These are phyloP conservation scores for Podaxis sp. DNA, from an alignment of 768 basidiomycete genomes.

Conservation along the genomic window DNA sequence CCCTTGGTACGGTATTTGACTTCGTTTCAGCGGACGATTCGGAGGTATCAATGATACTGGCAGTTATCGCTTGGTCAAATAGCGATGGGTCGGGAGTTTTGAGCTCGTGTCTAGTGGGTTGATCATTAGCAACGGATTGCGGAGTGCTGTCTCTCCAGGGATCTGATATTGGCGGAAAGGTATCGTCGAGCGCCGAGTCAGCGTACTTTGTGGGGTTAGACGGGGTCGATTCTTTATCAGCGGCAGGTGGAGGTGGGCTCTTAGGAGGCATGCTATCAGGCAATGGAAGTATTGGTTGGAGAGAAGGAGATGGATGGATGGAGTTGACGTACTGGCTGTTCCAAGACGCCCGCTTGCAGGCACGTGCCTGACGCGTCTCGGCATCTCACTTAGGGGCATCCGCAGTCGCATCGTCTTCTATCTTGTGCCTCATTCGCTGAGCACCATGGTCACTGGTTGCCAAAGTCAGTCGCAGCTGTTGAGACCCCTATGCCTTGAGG, in stretches of 20 bases:
- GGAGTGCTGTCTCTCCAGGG: slow-evolving; percentile 36
- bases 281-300: slow-evolving; percentile 4
- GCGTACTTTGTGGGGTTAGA: background rate
- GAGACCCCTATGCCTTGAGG: too few relatives aligned
- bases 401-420: background rate
- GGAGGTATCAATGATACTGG: slow-evolving; percentile 32
- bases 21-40: slow-evolving; percentile 21
- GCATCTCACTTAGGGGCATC: background rate
- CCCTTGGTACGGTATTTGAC: slow-evolving; percentile 26
- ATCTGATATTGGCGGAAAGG: slow-evolving; percentile 33
- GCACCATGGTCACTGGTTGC: background rate
- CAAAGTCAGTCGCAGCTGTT: too few relatives aligned
- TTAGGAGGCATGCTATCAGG: background rate
- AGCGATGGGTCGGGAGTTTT: slow-evolving; percentile 44
- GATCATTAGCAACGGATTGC: slow-evolving; percentile 20
- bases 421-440: background rate
- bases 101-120: slow-evolving; percentile 21
- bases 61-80: slow-evolving; percentile 40
- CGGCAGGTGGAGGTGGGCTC: background rate
- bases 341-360: slow-evolving; percentile 2
- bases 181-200: background rate
- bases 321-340: slow-evolving; percentile 3
- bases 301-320: background rate
- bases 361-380: slow-evolving; percentile 18
- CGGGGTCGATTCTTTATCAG: background rate